A percentile compares a stretch with the other conserved stretches of the same genome.
These are phyloP conservation scores for Trypanosoma conorhini DNA, from an alignment of 208 protist genomes.

Conservation along the genomic window DNA sequence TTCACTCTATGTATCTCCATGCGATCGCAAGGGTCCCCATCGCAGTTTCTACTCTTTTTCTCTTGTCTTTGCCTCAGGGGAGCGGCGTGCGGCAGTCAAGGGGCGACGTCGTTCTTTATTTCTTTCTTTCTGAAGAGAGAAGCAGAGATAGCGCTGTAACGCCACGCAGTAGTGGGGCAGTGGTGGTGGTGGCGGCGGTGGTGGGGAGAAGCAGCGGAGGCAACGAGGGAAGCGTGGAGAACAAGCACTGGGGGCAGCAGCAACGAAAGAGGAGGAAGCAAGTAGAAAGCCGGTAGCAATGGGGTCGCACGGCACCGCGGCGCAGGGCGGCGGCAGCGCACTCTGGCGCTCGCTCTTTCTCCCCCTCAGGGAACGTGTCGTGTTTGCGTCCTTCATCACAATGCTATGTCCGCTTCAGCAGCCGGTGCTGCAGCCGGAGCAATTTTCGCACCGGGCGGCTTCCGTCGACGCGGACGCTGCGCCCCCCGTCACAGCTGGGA, in stretches of 20 bases:
- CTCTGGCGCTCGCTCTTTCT: slow-evolving; percentile 34
- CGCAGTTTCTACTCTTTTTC: too few species aligned
- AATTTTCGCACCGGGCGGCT: not conserved
- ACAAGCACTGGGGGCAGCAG: too few species aligned
- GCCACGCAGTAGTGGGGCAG: too few species aligned
- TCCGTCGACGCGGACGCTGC: not conserved
- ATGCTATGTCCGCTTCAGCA: slow-evolving; percentile 8
- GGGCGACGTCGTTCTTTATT: too few species aligned
- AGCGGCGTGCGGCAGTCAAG: too few species aligned
- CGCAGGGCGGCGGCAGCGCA: not conserved
- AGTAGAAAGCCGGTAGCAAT: not conserved
- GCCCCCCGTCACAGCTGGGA: not conserved
- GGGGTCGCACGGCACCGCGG: not conserved
- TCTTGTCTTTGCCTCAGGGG: too few species aligned
- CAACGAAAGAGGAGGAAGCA: not conserved
- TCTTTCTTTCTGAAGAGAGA: too few species aligned
- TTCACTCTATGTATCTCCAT: not conserved
- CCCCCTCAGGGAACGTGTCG: slow-evolving; percentile 25
- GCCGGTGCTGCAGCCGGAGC: not conserved
- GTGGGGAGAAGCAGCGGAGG: too few species aligned
- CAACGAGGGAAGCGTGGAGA: too few species aligned
- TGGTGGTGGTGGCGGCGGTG: too few species aligned
- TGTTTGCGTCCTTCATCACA: slow-evolving; percentile 38
- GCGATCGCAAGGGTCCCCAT: too few species aligned
- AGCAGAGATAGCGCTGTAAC: too few species aligned